Base-by-base conservation (phyloP, 176 grass and related monocot species). In the Carex pumila region DNA sequence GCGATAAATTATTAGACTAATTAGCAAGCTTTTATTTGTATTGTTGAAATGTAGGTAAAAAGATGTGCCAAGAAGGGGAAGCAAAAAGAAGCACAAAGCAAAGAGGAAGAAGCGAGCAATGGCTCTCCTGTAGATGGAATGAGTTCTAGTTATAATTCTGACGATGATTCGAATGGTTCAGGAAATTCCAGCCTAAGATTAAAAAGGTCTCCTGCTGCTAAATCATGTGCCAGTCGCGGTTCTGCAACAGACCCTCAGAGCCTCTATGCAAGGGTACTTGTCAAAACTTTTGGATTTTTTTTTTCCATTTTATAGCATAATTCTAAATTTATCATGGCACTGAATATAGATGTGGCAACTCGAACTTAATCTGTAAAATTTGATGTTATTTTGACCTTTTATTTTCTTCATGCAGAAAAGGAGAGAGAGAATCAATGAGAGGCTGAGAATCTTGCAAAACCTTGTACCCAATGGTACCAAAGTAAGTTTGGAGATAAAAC, bases 381-480 rank as follows among this genome's bases (percentile, higher is more conserved):
- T 96, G 53, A 88, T 68, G 21, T 15, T 90, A 64, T 52, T 81
- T 58, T 68, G 36, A 37, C 73, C 22, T 54, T 30, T 3, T 15
- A 50, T 36, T 64, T 61, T 53, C 80, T 79, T 65, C 56, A 84
- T 86, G n/a, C 90, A 97, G 92, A 91, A 92, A 87, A 94, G 92
- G 65, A 97, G 92, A 65, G 92, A 94, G 3, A 94, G 69, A 79
- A 97, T 97, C 80, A 97, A 97, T 53, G 92, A 94, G 85, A 94
- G 85, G 65, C 71, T 97, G 63, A 97, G 85, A 55, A 85, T 91
- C 18, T 76, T 97, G 70, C 94, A 94, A 89, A 91, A 88, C 12
- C 79, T 97, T 79, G 90, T 97, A 31, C 94, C 94, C 0, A 94
- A 97, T 86, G 94, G 92, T 86, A 94, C 92, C 31, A 97, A 97